Evolutionary conservation across 495 filamentous ascomycete genomes (phyloP), one percentile per base, ranked within the genome.

Genomic region (Xylaria nigripes): DNA sequence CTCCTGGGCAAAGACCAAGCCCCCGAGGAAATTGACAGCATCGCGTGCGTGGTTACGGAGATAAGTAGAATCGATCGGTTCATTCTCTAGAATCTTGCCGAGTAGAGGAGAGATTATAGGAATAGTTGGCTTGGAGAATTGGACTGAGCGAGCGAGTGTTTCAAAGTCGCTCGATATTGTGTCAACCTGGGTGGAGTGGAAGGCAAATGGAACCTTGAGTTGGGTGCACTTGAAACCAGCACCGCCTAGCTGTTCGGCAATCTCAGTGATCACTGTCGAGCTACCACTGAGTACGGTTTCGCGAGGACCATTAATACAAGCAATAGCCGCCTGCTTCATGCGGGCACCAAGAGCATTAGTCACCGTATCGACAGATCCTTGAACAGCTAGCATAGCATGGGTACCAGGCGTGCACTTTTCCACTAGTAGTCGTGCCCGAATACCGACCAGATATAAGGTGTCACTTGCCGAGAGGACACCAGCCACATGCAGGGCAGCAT

Each of bases 131-230:
- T 72, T 56, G 19, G 79, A 67, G 69, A 87, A 90, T 18, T 57
- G 72, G 18, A 91, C 75, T 2, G 75, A 70, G 32, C 66, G 68
- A 2, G 83, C 83, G 34, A 83, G 61, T 2, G 70, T 66, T 54
- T 86, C 81, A 41, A 90, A 86, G 0, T 77, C 74, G 6, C 83
- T 77, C 6, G 90, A 68, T 19, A 93, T 86, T 21, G 84, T 76
- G n/a, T 91, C 85, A 22, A 92, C 81, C 60, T 92, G 89, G 0
- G 80, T 74, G 4, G 88, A 86, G 66, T 94, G 89, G 76, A 90
- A 93, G 13, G 88, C 89, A 51, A 83, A 91, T 27, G 85, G 85
- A 13, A 90, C 80, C 32, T 82, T 79, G 3, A 93, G 75, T 55
- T 81, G 81, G 0, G 79, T 86, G 60, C 76, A 83, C 65, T 87